Evolutionary conservation across 2,329 filamentous ascomycete species (phyloP).

Genomic region (Grosmannia serpens): DNA sequence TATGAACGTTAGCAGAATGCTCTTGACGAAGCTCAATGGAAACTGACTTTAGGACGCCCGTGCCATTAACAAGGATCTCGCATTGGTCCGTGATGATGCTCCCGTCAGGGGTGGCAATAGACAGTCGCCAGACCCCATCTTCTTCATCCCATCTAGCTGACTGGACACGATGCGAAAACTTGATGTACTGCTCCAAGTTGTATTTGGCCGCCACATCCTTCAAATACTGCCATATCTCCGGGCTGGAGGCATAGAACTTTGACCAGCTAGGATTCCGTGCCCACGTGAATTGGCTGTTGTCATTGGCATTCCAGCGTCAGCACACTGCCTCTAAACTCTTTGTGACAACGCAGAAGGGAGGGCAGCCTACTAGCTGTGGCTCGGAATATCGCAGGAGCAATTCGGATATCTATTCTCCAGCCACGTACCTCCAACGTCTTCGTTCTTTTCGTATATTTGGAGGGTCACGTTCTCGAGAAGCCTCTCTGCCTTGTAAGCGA

Average conservation of each 20-base stretch:
- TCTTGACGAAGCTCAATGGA: background rate
- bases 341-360: too few relatives aligned
- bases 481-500: slow-evolving; percentile 15
- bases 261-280: slow-evolving; percentile 20
- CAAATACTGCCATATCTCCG: slow-evolving; percentile 18
- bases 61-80: slow-evolving; percentile 11
- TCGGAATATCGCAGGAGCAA: slow-evolving; percentile 49
- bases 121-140: slow-evolving; percentile 24
- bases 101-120: slow-evolving; percentile 14
- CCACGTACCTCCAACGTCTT: slow-evolving; percentile 38
- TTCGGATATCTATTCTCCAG: slow-evolving; percentile 18
- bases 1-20: background rate
- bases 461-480: slow-evolving; percentile 34
- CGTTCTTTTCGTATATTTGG: slow-evolving; percentile 55
- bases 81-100: slow-evolving; percentile 8
- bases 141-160: slow-evolving; percentile 30
- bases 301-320: background rate
- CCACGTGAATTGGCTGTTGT: slow-evolving; percentile 9
- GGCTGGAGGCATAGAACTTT: slow-evolving; percentile 15
- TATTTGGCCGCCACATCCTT: slow-evolving; percentile 20
- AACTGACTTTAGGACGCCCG: slow-evolving; percentile 12
- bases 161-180: slow-evolving; percentile 27
- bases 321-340: background rate
- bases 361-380: slow-evolving; percentile 46
- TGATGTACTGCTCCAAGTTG: slow-evolving; percentile 28